phyloP scores from a whole-genome alignment of 1,284 basidiomycete genomes.

The Ceratobasidium sp. region DNA sequence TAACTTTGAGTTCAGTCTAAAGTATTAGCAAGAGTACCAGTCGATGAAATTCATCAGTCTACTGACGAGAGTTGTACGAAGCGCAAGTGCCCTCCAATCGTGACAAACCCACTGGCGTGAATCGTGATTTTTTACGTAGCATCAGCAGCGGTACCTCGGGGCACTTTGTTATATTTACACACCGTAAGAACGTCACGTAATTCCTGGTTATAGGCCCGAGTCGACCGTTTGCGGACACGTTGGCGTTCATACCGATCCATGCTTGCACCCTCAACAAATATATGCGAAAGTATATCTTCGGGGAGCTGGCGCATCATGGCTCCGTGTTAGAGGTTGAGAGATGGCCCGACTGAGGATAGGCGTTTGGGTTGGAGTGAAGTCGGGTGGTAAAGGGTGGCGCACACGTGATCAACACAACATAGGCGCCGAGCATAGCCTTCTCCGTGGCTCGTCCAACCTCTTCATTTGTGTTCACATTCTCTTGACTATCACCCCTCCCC shows the following conservation, averaged over 20 bases:
- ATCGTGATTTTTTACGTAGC: neutral
- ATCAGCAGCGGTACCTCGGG: neutral
- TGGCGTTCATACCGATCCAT: constrained; percentile 3
- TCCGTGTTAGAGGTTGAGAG: neutral
- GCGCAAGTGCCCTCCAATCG: neutral
- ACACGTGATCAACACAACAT: constrained; percentile 11
- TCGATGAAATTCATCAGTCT: no score
- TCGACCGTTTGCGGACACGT: constrained; percentile 1
- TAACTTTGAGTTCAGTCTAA: neutral
- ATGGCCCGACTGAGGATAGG: no score
- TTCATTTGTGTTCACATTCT: neutral
- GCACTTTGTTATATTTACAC: neutral
- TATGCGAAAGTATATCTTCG: constrained; percentile 3
- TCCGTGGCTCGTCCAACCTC: neutral
- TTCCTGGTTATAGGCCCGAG: constrained; percentile 12
- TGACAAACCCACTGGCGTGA: neutral
- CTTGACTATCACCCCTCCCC: neutral
- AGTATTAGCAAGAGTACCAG: neutral
- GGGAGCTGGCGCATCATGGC: neutral
- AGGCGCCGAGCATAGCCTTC: constrained; percentile 14
- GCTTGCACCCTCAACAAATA: constrained; percentile 9
- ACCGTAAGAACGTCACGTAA: constrained; percentile 10
- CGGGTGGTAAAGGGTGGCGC: constrained; percentile 10
- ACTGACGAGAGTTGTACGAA: constrained; percentile 12
- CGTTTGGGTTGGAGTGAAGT: neutral